Evolutionary conservation across 2,329 filamentous ascomycete species (phyloP), one percentile per base, ranked within the genome.

Genomic region (Hymenoscyphus linearis): DNA sequence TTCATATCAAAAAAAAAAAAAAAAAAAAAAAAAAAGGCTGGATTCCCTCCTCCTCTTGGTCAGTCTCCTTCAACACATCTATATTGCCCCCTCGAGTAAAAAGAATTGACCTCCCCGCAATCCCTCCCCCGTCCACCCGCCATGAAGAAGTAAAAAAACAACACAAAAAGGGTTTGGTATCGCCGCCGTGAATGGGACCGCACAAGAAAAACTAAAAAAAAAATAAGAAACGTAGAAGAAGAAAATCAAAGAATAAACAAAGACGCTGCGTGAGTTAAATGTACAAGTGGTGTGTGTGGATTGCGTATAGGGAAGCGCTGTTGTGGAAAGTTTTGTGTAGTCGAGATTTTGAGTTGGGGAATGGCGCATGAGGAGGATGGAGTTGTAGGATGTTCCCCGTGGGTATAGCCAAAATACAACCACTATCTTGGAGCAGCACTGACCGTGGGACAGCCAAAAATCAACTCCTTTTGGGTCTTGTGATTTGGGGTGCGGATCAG

Each of bases 101-200:
- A 25, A 25, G 18, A 50, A 12, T 25, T 18, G 44, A 25, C 18
- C n/a, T 31, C 31, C 31, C 6, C n/a, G n/a, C n/a, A 9, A 31
- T 31, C 6, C 31, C 31, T 31, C 6, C 27, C 37, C 44, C 25
- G 44, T 10, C 18, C 25, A 18, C 18, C 44, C 44, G 25, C n/a
- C 9, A 22, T 25, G 44, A 59, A 22, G 47, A 55, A 44, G 36
- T 47, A 52, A 58, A 58, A 47, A 25, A 59, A n/a, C n/a, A n/a
- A n/a, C n/a, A n/a, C n/a, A 56, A 60, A 66, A 62, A 63, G 62
- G 55, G 36, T 63, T 52, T 70, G 68, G 68, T 70, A 70, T 70
- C 68, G 67, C 67, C 66, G 65, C 65, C 67, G 53, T 34, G 34
- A 58, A 35, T 25, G 18, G n/a, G 22, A 26, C 35, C 31, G 44